A percentile compares a stretch with the other conserved stretches of the same genome.
Evolutionary conservation across 192 early-diverging fungal genomes (phyloP).

Genomic region (Coemansia sp.): DNA sequence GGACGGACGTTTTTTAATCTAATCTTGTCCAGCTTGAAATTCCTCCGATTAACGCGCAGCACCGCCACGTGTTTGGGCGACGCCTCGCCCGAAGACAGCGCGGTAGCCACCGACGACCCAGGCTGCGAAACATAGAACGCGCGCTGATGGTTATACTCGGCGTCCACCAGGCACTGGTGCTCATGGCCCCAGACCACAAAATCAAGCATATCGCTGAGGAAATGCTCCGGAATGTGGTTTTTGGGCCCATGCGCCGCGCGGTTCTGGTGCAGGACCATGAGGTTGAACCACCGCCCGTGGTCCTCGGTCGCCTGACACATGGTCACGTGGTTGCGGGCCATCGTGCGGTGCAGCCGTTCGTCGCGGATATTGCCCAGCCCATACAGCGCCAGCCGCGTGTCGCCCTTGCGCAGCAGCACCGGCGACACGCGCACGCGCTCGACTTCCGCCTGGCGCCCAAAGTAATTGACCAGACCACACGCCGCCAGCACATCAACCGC

Average conservation of each 20-base stretch:
- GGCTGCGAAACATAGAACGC: slow-evolving; percentile 88
- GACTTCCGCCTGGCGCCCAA: slow-evolving; percentile 73
- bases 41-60: slow-evolving; percentile 65
- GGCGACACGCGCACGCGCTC: slow-evolving; percentile 83
- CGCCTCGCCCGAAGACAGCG: slow-evolving; percentile 83
- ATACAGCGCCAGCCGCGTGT: slow-evolving; percentile 77
- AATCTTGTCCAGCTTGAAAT: slow-evolving; percentile 78
- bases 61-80: slow-evolving; percentile 63
- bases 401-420: slow-evolving; percentile 80
- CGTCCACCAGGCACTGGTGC: slow-evolving; percentile 90
- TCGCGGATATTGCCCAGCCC: slow-evolving; percentile 95
- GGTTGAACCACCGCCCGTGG: slow-evolving; percentile 82
- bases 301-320: slow-evolving; percentile 73
- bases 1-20: slow-evolving; percentile 83
- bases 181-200: slow-evolving; percentile 96
- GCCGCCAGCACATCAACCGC: slow-evolving; percentile 82
- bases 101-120: slow-evolving; percentile 91
- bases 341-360: slow-evolving; percentile 82
- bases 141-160: slow-evolving; percentile 64
- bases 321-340: slow-evolving; percentile 69
- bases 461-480: slow-evolving; percentile 91
- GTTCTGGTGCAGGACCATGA: slow-evolving; percentile 95
- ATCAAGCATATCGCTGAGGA: slow-evolving; percentile 79
- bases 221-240: slow-evolving; percentile 88
- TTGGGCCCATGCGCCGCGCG: slow-evolving; percentile 78